These are phyloP conservation scores for Potentilla sterilis DNA, from an alignment of 306 rosid species.

Conservation along the genomic window DNA sequence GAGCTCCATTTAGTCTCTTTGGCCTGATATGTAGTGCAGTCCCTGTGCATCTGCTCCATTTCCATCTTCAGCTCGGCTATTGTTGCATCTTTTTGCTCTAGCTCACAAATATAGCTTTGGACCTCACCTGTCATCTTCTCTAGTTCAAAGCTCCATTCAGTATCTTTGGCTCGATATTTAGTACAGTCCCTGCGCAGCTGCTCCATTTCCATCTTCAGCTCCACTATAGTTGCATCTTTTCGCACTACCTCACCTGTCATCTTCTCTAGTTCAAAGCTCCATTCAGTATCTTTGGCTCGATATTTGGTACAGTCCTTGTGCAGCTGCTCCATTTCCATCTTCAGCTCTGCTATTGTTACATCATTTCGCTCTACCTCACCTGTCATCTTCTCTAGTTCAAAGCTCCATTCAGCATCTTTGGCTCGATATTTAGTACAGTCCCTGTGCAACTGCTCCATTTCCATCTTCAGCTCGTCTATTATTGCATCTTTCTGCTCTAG, in stretches of 20 bases:
- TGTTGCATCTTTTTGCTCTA: conserved; percentile 23
- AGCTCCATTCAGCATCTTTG: background rate
- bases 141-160: background rate
- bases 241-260: conserved; percentile 12
- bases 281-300: background rate
- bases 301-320: background rate
- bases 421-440: background rate
- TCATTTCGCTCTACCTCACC: conserved; percentile 20
- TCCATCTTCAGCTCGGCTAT: conserved; percentile 41
- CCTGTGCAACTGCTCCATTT: conserved; percentile 17
- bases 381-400: conserved; percentile 4
- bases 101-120: background rate
- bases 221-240: conserved; percentile 7
- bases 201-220: conserved; percentile 22
- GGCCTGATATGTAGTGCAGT: background rate
- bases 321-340: conserved; percentile 17
- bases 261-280: conserved; percentile 6
- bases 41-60: conserved; percentile 34
- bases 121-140: background rate
- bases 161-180: background rate
- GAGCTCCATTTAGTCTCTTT: background rate
- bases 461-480: conserved; percentile 15
- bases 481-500: conserved; percentile 17
- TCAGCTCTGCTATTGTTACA: conserved; percentile 7
- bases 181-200: background rate